Conservation (phyloP, 768 basidiomycete genomes). For the Pulveroboletus sp. region DNA sequence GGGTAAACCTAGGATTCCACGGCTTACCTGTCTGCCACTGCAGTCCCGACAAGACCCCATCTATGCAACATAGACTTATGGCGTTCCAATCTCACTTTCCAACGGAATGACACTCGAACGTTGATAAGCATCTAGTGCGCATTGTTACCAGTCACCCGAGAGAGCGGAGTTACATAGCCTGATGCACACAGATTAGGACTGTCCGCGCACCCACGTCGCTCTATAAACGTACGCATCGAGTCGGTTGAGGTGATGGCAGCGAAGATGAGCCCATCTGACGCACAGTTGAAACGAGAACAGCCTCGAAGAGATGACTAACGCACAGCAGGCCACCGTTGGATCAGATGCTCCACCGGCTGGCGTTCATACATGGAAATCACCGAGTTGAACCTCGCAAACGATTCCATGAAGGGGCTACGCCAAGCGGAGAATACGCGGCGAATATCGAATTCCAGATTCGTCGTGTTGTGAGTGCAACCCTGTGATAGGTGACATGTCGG, state of each 20-base stretch:
- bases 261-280: neutral
- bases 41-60: too few species aligned
- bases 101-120: too few species aligned
- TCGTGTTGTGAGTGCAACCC: neutral
- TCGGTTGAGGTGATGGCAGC: neutral
- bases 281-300: neutral
- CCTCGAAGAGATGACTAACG: neutral
- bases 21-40: too few species aligned
- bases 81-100: too few species aligned
- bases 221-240: neutral
- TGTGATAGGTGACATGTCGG: neutral
- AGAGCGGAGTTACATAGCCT: too few species aligned
- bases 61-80: too few species aligned
- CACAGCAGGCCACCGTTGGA: too few species aligned
- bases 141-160: too few species aligned
- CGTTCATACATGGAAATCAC: neutral
- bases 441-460: neutral
- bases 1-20: too few species aligned
- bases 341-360: neutral
- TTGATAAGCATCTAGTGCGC: too few species aligned
- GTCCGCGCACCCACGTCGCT: too few species aligned
- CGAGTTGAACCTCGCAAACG: neutral
- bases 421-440: neutral
- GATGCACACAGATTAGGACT: too few species aligned
- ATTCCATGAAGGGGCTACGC: neutral